A percentile compares a stretch with the other conserved stretches of the same genome.
Conservation (phyloP, 768 basidiomycete species). For the Amanita pallidorosea region DNA sequence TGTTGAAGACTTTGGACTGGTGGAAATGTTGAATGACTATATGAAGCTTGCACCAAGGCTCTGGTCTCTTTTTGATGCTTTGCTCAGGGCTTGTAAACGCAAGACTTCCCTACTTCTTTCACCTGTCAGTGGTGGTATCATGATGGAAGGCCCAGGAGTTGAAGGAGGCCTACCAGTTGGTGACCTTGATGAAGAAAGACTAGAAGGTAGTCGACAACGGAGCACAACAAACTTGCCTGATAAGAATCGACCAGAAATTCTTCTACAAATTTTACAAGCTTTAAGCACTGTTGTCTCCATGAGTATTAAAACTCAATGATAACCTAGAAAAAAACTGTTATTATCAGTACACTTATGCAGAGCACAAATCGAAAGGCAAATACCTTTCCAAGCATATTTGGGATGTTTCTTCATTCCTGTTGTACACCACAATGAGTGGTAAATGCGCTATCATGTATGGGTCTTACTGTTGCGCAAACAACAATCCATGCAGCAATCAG, state of each 20-base stretch:
- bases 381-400: not conserved
- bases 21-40: not conserved
- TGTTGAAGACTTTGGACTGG: too few species aligned
- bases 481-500: conserved; percentile 9
- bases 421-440: conserved; percentile 16
- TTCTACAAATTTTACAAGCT: too few species aligned
- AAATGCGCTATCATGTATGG: conserved; percentile 14
- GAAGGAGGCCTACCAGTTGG: not conserved
- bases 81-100: not conserved
- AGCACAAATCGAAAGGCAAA: conserved; percentile 15
- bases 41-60: not conserved
- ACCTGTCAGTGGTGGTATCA: not conserved
- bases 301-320: too few species aligned
- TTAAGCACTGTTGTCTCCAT: too few species aligned
- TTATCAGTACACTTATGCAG: conserved; percentile 17
- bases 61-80: not conserved
- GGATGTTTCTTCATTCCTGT: not conserved
- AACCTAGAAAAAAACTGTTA: conserved; percentile 14
- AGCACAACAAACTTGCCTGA: not conserved
- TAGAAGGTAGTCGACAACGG: not conserved
- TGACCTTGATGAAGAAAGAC: not conserved
- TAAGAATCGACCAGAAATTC: too few species aligned
- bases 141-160: too few species aligned
- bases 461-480: conserved; percentile 13
- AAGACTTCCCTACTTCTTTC: not conserved